Base-by-base conservation (phyloP, 208 protist genomes). In the Trypanosoma cruzi region DNA sequence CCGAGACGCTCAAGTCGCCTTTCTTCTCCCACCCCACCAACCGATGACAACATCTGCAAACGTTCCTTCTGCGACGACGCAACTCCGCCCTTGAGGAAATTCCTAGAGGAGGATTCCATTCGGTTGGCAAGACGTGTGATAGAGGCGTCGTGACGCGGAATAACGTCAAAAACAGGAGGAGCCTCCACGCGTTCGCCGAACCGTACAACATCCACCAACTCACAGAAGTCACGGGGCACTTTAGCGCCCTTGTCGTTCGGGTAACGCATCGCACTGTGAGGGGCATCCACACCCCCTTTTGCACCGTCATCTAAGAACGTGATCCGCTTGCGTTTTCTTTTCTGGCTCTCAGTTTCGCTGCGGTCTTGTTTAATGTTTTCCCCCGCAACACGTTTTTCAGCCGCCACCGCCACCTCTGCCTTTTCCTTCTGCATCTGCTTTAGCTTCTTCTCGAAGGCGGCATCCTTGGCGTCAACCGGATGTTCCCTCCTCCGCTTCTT, bases 161-260 rank as follows among this genome's bases (percentile, higher is more conserved):
- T 64, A 2, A 86, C 81, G 56, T 94, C 84, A 50, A 96, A 94
- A n/a, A 92, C 84, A 11, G 91, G 91, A 46, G 91, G 91, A 13
- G 88, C 91, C 71, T 93, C 88, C 3, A 93, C 88, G 3, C 91
- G 86, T 68, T 96, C 88, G 26, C 88, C 88, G 73, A 84, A 94
- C 26, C 86, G 84, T 18, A 94, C 88, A 20, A 96, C 81, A 77
- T 96, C 90, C 1, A 96, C 86, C 49, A 96, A 56, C 34, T 96
- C 88, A 67, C 88, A 86, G 52, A 94, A 96, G 42, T 96, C 90
- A 36, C 78, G 69, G 8, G 59, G 56, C n/a, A 31, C 37, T 20
- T 58, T 56, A 29, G 24, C 22, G 53, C 64, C 54, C n/a, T 65
- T 73, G 53, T 80, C 73, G 18, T 73, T 72, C 26, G 84, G 84